Percentiles rank a stretch among this genome's conserved stretches.
Conservation (phyloP, 176 grass and related monocot genomes). For the Oryza coarctata region DNA sequence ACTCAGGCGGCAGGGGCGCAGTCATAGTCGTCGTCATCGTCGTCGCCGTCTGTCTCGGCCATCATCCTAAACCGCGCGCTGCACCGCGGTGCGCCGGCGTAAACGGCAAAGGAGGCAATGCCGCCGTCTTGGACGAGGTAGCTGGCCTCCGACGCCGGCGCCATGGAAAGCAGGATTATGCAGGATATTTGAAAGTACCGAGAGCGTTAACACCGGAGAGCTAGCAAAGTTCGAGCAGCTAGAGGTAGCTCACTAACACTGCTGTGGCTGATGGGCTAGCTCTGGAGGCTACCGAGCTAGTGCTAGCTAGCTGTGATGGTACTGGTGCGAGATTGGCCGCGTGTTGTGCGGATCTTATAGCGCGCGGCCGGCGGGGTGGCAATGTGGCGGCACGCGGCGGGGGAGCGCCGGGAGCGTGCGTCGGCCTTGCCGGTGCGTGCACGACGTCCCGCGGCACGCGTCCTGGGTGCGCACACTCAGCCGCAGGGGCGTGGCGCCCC, state of each 20-base stretch:
- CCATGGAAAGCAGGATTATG: constrained; percentile 32
- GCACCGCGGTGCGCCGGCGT: constrained; percentile 4
- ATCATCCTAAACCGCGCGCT: constrained; percentile 35
- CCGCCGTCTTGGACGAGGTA: constrained; percentile 25
- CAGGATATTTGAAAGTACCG: background rate
- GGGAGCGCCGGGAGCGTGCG: constrained; percentile 32
- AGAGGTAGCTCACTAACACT: background rate
- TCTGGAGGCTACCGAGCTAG: constrained; percentile 3
- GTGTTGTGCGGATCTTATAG: constrained; percentile 53
- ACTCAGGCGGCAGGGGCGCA: constrained; percentile 66
- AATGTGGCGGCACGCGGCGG: constrained; percentile 49
- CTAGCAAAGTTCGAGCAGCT: background rate
- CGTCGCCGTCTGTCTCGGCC: constrained; percentile 46
- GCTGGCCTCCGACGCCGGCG: constrained; percentile 20
- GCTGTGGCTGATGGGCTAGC: constrained; percentile 3
- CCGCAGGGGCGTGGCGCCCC: background rate
- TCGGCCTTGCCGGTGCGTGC: constrained; percentile 35
- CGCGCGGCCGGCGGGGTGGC: constrained; percentile 6
- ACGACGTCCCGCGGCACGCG: constrained; percentile 22
- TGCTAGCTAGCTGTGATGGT: constrained; percentile 27
- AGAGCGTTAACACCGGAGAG: too few relatives aligned
- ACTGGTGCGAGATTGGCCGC: constrained; percentile 31
- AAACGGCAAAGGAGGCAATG: constrained; percentile 42
- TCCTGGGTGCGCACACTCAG: background rate
- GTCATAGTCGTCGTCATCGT: constrained; percentile 66